Evolutionary conservation across 2,329 filamentous ascomycete genomes (phyloP).

Genomic region (Calcarisporium arbuscula): DNA sequence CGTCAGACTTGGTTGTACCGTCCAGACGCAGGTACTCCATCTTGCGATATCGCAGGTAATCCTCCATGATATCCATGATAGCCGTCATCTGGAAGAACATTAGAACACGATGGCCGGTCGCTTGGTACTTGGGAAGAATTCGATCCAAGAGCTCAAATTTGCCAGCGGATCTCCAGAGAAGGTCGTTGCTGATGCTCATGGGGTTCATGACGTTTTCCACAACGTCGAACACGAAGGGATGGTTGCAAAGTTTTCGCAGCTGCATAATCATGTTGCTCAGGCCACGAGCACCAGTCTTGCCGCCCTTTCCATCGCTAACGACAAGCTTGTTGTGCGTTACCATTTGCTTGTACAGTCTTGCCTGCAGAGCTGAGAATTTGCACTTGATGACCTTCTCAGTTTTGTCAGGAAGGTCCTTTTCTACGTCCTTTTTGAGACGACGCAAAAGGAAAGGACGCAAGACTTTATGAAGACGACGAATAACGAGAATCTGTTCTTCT

Average conservation of each 20-base stretch:
- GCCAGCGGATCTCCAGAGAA: constrained; percentile 90
- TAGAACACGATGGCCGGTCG: constrained; percentile 85
- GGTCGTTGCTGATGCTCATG: constrained; percentile 76
- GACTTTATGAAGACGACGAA: constrained; percentile 97
- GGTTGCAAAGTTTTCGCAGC: constrained; percentile 95
- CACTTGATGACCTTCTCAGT: constrained; percentile 99
- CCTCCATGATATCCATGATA: constrained; percentile 99
- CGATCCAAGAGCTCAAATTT: constrained; percentile 96
- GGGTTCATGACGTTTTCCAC: constrained; percentile 99
- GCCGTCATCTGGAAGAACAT: constrained; percentile 99
- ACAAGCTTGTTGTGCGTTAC: constrained; percentile 91
- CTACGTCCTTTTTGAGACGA: constrained; percentile 98
- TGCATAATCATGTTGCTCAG: constrained; percentile 99
- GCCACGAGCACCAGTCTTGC: constrained; percentile 88
- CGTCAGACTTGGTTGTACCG: constrained; percentile 94
- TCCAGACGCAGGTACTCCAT: constrained; percentile 88
- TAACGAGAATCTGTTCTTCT: constrained; percentile 99
- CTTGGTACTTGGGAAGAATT: constrained; percentile 86
- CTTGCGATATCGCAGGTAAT: constrained; percentile 80
- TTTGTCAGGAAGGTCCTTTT: constrained; percentile 98
- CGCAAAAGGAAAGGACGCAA: constrained; percentile 93
- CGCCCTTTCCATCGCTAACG: constrained; percentile 90
- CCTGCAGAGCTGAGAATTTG: constrained; percentile 91
- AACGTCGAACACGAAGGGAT: constrained; percentile 96
- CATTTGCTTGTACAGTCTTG: constrained; percentile 95